Conservation (phyloP, 2,329 filamentous ascomycete genomes). For the Magnaporthiopsis rhizophila region DNA sequence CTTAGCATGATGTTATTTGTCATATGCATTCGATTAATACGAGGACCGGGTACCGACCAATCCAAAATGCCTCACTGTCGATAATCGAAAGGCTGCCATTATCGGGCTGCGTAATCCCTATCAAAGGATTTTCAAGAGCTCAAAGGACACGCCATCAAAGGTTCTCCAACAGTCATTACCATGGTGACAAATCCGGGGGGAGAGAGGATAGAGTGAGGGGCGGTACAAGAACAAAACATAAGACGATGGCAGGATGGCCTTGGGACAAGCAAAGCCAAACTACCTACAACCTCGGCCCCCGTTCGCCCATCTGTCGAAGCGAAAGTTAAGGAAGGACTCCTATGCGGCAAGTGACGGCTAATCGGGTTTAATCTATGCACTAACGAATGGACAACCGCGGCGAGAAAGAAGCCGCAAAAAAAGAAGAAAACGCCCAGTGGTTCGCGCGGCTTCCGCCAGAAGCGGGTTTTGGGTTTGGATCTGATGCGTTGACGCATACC, state of each 20-base stretch:
- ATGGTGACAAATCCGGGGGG: neutral
- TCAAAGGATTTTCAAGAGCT: neutral
- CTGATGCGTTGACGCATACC: slow-evolving; percentile 4
- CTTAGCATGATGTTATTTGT: too few species aligned
- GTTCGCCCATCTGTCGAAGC: neutral
- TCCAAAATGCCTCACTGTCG: neutral
- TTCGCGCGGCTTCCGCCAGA: neutral
- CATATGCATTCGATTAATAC: too few species aligned
- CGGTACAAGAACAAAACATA: neutral
- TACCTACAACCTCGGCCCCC: neutral
- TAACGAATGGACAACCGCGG: neutral
- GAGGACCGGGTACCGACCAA: too few species aligned
- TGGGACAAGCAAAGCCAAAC: neutral
- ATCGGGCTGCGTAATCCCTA: neutral
- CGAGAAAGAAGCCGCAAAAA: too few species aligned
- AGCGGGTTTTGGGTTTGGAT: neutral
- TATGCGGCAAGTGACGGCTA: neutral
- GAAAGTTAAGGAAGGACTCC: neutral
- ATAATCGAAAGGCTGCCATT: neutral
- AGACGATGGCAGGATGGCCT: too few species aligned
- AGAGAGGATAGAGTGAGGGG: neutral
- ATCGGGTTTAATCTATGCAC: neutral
- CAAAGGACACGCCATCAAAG: neutral
- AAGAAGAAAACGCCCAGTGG: neutral
- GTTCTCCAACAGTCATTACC: neutral